Evolutionary conservation across 1,284 basidiomycete species (phyloP).

Genomic region (Moesziomyces sp.): DNA sequence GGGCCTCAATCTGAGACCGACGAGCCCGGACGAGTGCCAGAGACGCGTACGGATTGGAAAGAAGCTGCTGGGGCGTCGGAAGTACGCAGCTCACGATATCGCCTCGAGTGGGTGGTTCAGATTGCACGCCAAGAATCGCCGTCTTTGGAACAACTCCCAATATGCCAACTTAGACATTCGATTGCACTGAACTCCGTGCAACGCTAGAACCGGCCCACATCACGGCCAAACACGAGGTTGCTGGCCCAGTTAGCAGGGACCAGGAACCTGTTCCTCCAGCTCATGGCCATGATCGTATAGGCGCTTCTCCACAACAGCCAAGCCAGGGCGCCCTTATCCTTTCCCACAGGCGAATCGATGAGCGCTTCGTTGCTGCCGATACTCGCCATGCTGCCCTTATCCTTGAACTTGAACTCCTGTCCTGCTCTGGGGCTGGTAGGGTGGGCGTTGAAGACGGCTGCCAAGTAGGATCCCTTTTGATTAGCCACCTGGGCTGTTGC

Average conservation of each 20-base stretch:
- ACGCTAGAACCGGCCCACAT: constrained; percentile 77
- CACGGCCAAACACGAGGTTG: constrained; percentile 79
- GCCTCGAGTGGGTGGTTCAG: no score
- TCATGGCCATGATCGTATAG: constrained; percentile 80
- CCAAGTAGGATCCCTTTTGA: constrained; percentile 63
- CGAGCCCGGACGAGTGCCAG: no score
- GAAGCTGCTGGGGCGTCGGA: no score
- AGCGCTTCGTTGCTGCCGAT: constrained; percentile 77
- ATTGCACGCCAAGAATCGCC: no score
- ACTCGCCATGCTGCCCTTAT: constrained; percentile 81
- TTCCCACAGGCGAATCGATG: constrained; percentile 36
- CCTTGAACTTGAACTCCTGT: constrained; percentile 75
- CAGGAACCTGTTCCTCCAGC: constrained; percentile 75
- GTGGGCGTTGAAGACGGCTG: constrained; percentile 43
- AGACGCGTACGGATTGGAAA: no score
- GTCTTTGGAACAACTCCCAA: no score
- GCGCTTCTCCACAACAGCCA: constrained; percentile 83
- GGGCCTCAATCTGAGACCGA: no score
- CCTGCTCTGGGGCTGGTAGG: background rate
- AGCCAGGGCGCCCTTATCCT: constrained; percentile 72
- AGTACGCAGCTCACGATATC: no score
- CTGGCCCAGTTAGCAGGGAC: constrained; percentile 64
- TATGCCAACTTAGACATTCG: no score
- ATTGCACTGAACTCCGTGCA: no score
- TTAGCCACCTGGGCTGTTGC: constrained; percentile 68